Evolutionary conservation across 495 filamentous ascomycete species (phyloP).

Genomic region (Hyphodiscus hymeniophilus): DNA sequence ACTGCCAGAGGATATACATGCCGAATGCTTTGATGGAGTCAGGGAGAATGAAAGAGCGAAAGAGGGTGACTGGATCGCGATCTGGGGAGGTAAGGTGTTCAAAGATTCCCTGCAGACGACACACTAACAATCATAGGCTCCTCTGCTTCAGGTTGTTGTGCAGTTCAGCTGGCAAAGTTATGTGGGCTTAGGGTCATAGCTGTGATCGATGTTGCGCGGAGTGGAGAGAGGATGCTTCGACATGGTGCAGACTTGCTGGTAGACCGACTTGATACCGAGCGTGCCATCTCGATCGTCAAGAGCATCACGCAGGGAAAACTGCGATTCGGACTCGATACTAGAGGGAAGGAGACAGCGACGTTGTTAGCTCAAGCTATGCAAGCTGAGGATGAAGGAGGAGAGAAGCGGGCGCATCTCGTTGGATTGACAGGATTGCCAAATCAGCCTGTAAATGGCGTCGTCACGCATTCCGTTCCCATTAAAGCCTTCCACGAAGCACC

Average conservation of each 20-base stretch:
- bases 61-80: slow-evolving; percentile 54
- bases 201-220: slow-evolving; percentile 52
- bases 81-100: slow-evolving; percentile 55
- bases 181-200: slow-evolving; percentile 48
- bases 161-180: slow-evolving; percentile 52
- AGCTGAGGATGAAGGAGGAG: slow-evolving; percentile 14
- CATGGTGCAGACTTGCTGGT: slow-evolving; percentile 51
- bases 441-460: slow-evolving; percentile 33
- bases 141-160: slow-evolving; percentile 51
- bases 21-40: slow-evolving; percentile 44
- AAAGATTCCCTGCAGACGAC: not conserved
- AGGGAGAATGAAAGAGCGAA: slow-evolving; percentile 33
- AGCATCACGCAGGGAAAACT: slow-evolving; percentile 43
- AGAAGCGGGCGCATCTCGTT: slow-evolving; percentile 45
- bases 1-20: slow-evolving; percentile 43
- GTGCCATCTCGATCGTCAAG: slow-evolving; percentile 53
- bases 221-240: slow-evolving; percentile 45
- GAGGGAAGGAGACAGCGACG: slow-evolving; percentile 48
- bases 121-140: slow-evolving; percentile 34
- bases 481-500: slow-evolving; percentile 59
- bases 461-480: slow-evolving; percentile 52
- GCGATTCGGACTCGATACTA: slow-evolving; percentile 55
- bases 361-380: slow-evolving; percentile 33
- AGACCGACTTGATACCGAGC: slow-evolving; percentile 48
- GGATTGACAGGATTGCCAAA: slow-evolving; percentile 56